Evolutionary conservation across 2,329 filamentous ascomycete species (phyloP).

Genomic region (Aureobasidium sp.): DNA sequence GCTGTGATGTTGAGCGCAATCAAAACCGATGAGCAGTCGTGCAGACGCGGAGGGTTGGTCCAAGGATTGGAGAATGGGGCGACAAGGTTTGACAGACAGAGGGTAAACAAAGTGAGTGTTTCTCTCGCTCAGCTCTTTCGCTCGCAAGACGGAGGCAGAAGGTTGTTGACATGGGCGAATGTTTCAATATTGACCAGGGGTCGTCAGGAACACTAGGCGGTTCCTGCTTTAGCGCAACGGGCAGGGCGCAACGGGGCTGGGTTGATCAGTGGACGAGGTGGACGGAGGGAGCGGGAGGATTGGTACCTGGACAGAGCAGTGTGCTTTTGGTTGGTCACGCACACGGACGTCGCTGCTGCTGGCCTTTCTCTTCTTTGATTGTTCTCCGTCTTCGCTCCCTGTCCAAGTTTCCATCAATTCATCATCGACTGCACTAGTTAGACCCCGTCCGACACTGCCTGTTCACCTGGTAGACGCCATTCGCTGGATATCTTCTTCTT

Average conservation of each 20-base stretch:
- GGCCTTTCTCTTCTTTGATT: constrained; percentile 8
- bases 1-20: background rate
- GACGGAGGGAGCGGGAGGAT: background rate
- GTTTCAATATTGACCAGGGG: constrained; percentile 10
- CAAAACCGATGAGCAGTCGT: background rate
- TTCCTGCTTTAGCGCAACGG: constrained; percentile 10
- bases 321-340: background rate
- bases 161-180: background rate
- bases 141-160: background rate
- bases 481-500: background rate
- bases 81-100: background rate
- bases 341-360: background rate
- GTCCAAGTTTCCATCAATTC: constrained; percentile 5
- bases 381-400: constrained; percentile 7
- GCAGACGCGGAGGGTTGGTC: background rate
- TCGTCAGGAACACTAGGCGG: background rate
- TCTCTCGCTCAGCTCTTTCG: too few relatives aligned
- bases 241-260: constrained; percentile 9
- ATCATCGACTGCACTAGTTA: constrained; percentile 1
- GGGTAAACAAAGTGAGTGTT: background rate
- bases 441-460: constrained; percentile 10
- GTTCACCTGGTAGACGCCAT: constrained; percentile 10
- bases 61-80: background rate
- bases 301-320: too few relatives aligned
- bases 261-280: constrained; percentile 6